A percentile compares a stretch with the other conserved stretches of the same genome.
Evolutionary conservation across 2,329 filamentous ascomycete species (phyloP).

Genomic region (Colletotrichum sp.): DNA sequence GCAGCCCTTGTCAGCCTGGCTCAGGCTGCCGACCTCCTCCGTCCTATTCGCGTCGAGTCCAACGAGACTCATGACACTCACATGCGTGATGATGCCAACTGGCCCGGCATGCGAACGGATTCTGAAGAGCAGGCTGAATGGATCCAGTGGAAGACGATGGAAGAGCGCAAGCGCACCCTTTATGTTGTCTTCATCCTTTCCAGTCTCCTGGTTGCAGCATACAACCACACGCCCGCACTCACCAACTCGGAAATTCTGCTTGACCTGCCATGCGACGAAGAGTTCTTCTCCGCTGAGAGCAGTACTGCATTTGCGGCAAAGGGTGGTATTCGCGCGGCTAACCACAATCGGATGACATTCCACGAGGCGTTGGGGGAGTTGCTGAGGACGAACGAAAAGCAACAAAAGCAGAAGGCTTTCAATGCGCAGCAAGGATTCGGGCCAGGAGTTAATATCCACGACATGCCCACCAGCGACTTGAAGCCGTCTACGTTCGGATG

Average conservation of each 20-base stretch:
- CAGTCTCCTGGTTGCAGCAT: constrained; percentile 87
- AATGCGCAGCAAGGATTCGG: constrained; percentile 51
- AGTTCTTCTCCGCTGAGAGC: constrained; percentile 84
- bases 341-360: constrained; percentile 78
- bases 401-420: constrained; percentile 60
- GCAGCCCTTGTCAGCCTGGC: constrained; percentile 90
- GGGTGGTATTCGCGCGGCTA: constrained; percentile 73
- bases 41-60: constrained; percentile 49
- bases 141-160: constrained; percentile 85
- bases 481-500: constrained; percentile 92
- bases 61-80: constrained; percentile 58
- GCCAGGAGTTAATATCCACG: constrained; percentile 43
- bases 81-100: constrained; percentile 58
- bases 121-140: constrained; percentile 74
- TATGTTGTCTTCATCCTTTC: constrained; percentile 92
- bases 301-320: constrained; percentile 81
- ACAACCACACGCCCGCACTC: constrained; percentile 89
- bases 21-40: constrained; percentile 78
- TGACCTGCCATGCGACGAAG: constrained; percentile 91
- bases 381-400: constrained; percentile 74
- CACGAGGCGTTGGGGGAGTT: constrained; percentile 82
- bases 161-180: constrained; percentile 92
- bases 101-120: constrained; percentile 51
- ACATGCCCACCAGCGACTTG: constrained; percentile 62
- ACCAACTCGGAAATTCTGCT: constrained; percentile 93